phyloP scores from a whole-genome alignment of 129 eudicot species.

The Saposhnikovia divaricata region DNA sequence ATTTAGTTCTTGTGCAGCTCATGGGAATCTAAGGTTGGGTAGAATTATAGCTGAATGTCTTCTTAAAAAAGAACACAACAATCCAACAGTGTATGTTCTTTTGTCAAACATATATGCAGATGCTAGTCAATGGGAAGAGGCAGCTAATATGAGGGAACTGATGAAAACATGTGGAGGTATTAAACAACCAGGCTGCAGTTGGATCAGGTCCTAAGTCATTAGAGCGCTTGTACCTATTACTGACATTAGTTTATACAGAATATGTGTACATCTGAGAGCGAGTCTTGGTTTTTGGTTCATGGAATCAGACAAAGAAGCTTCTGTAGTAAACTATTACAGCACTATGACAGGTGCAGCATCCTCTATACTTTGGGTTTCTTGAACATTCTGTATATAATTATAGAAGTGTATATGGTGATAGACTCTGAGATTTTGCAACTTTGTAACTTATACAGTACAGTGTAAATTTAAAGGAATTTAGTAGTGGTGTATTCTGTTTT shows the following conservation, averaged over 20 bases:
- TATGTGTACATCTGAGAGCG: not conserved
- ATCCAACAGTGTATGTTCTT: conserved; percentile 55
- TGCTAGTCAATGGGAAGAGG: conserved; percentile 77
- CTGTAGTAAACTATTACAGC: not conserved
- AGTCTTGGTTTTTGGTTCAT: conserved; percentile 18
- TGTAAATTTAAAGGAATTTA: conserved; percentile 41
- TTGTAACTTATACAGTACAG: no score
- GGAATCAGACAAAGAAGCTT: conserved; percentile 52
- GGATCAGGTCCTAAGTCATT: conserved; percentile 38
- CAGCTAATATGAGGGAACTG: conserved; percentile 56
- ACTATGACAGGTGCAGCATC: not conserved
- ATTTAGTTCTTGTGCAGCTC: conserved; percentile 68
- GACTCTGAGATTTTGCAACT: not conserved
- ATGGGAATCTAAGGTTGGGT: conserved; percentile 69
- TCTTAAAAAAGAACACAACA: conserved; percentile 45
- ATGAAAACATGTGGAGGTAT: conserved; percentile 47
- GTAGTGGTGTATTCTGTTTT: conserved; percentile 42
- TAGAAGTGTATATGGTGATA: not conserved
- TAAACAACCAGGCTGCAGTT: conserved; percentile 84
- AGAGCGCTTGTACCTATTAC: not conserved
- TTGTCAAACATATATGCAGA: conserved; percentile 71
- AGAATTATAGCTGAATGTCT: conserved; percentile 53
- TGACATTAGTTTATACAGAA: not conserved
- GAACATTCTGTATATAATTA: not conserved
- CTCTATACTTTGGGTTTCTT: not conserved